phyloP scores from a whole-genome alignment of 306 rosid species.

The Vachellia pachyceras region DNA sequence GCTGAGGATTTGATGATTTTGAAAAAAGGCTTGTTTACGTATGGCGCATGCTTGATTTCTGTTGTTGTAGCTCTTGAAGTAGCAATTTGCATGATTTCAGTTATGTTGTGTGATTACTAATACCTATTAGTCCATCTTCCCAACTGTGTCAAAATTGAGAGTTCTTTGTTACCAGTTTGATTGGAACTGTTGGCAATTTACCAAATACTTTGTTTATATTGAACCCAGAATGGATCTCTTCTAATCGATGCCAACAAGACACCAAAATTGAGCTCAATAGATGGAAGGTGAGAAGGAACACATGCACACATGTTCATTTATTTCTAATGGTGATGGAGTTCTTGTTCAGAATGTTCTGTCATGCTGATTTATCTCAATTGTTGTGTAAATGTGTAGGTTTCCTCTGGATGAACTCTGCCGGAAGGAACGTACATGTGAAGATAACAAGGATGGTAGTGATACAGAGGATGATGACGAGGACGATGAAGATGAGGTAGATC shows the following conservation, averaged over 20 bases:
- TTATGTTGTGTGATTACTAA: neutral
- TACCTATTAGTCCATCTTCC: neutral
- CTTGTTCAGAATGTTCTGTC: neutral
- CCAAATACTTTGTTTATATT: slow-evolving; percentile 22
- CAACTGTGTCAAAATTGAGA: neutral
- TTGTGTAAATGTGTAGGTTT: slow-evolving; percentile 65
- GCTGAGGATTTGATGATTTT: slow-evolving; percentile 16
- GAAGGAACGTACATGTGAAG: slow-evolving; percentile 40
- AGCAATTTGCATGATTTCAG: neutral
- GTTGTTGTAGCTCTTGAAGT: slow-evolving; percentile 22
- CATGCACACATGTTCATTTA: neutral
- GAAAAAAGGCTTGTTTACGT: slow-evolving; percentile 10
- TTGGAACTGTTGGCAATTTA: neutral
- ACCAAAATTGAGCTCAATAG: slow-evolving; percentile 45
- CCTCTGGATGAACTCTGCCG: slow-evolving; percentile 58
- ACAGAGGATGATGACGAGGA: slow-evolving; percentile 70
- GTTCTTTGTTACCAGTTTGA: neutral
- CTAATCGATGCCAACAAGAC: slow-evolving; percentile 40
- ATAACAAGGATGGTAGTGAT: slow-evolving; percentile 80
- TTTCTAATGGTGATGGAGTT: neutral
- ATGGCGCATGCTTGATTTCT: slow-evolving; percentile 2
- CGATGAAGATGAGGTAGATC: slow-evolving; percentile 64
- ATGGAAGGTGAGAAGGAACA: slow-evolving; percentile 63
- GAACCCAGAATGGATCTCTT: slow-evolving; percentile 56
- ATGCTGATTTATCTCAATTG: slow-evolving; percentile 27